Conservation (phyloP, 2,329 filamentous ascomycete species). For the Xylariaceae sp. region DNA sequence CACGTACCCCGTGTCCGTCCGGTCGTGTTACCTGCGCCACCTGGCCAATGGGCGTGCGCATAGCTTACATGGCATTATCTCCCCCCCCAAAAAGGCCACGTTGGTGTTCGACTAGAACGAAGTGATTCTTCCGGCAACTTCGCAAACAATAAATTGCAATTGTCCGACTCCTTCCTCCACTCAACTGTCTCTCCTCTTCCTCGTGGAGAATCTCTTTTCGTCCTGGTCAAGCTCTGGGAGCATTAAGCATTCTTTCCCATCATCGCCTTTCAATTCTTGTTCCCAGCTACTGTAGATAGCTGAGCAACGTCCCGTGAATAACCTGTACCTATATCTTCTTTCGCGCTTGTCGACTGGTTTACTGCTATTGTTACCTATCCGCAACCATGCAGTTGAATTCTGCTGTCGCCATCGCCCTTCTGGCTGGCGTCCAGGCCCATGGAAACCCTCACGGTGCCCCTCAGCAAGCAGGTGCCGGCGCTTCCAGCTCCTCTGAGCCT, state of each 20-base stretch:
- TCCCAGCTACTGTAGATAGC: slow-evolving; percentile 6
- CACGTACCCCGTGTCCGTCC: slow-evolving; percentile 2
- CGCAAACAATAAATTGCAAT: slow-evolving; percentile 25
- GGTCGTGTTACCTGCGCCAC: no score
- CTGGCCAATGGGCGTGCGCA: neutral
- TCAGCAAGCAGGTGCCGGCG: slow-evolving; percentile 43
- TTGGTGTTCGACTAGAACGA: slow-evolving; percentile 23
- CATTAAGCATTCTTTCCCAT: slow-evolving; percentile 27
- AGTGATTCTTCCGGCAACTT: slow-evolving; percentile 14
- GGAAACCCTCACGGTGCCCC: slow-evolving; percentile 13
- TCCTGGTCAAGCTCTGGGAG: slow-evolving; percentile 36
- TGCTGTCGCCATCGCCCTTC: slow-evolving; percentile 68
- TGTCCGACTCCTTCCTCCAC: slow-evolving; percentile 15
- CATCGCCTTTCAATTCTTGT: slow-evolving; percentile 3
- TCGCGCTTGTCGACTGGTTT: slow-evolving; percentile 4
- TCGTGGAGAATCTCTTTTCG: slow-evolving; percentile 26
- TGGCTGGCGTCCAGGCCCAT: slow-evolving; percentile 62
- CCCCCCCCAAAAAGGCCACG: slow-evolving; percentile 29
- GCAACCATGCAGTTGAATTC: slow-evolving; percentile 77
- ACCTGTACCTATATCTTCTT: slow-evolving; percentile 5
- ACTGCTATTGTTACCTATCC: slow-evolving; percentile 10
- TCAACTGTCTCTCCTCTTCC: slow-evolving; percentile 20
- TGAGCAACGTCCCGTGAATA: slow-evolving; percentile 1
- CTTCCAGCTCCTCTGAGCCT: slow-evolving; percentile 37
- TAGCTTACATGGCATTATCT: neutral